Evolutionary conservation across 306 rosid genomes (phyloP).

Genomic region (Arachis hypogaea): DNA sequence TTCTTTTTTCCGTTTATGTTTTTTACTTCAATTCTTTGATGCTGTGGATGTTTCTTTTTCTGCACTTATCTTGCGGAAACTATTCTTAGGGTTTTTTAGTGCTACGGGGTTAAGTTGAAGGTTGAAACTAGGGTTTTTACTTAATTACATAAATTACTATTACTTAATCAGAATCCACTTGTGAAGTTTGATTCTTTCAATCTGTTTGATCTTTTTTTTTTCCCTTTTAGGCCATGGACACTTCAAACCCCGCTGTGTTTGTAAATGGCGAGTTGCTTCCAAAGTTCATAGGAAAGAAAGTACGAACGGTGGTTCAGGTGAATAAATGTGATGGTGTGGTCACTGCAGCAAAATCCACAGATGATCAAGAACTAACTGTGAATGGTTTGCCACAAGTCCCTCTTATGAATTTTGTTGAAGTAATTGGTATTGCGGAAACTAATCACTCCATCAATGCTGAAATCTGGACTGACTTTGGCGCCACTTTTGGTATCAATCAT

Average conservation of each 20-base stretch:
- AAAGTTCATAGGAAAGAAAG: conserved; percentile 56
- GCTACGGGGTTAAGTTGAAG: background rate
- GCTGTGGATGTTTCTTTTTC: background rate
- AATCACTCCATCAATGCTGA: conserved; percentile 46
- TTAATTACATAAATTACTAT: too few relatives aligned
- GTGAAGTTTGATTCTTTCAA: conserved; percentile 1
- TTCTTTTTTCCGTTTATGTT: background rate
- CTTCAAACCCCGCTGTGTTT: conserved; percentile 56
- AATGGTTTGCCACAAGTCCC: conserved; percentile 56
- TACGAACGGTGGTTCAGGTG: conserved; percentile 56
- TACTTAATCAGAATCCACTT: too few relatives aligned
- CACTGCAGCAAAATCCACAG: conserved; percentile 45
- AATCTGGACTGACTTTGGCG: conserved; percentile 58
- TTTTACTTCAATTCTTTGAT: background rate
- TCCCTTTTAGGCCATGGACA: conserved; percentile 50
- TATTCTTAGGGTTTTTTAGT: background rate
- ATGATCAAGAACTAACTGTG: conserved; percentile 42
- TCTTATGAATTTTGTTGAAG: conserved; percentile 48
- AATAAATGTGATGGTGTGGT: conserved; percentile 40
- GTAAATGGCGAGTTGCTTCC: conserved; percentile 52
- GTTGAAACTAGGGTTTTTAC: background rate
- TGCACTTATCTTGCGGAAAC: conserved; percentile 38
- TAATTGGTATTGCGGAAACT: conserved; percentile 61
- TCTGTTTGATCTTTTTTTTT: background rate
- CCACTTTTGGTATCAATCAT: conserved; percentile 48